Base-by-base conservation (phyloP, 228 moss, liverwort and hornwort species). In the Sphagnum fallax region DNA sequence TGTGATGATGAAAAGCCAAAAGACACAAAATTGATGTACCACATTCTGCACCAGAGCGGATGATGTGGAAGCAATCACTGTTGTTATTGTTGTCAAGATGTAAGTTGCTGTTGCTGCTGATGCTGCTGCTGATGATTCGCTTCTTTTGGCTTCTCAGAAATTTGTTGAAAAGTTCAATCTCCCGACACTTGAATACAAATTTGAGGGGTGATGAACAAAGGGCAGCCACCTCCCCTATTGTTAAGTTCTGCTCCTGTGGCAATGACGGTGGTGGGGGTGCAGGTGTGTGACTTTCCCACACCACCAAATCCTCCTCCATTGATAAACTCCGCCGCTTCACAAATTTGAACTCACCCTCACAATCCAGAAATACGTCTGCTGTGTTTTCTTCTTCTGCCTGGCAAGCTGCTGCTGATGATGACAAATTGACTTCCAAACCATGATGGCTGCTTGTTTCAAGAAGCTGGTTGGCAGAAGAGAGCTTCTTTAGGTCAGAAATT, bases 61-160 rank as follows among this genome's bases (percentile, higher is more conserved):
- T 65, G 53, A 86, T 70, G 6, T 73, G 77, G 16, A 86, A 86
- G 51, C 76, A 68, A 16, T 86, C 80, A 16, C 75, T 62, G 9
- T 32, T 32, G 32, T 32, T 32, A 0, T 32, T 32, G 1, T 32
- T 32, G 32, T 79, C 79, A 18, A 65, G 53, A 71, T 68, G 69
- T 66, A 76, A 47, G 48, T 75, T 72, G 53, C 75, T 32, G 32
- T 32, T 32, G 32, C 32, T 32, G 32, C 32, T 32, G 32, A 32
- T 32, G 32, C 32, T 32, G 32, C 32, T 32, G 32, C 32, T 71
- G 32, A 75, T 82, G 62, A 83, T 71, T 18, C 77, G 80, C 61
- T 78, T 78, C 77, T 80, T 83, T 4, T 83, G 86, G 10, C 69
- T 72, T 78, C 78, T 76, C 53, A 86, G n/a, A 52, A 83, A 86